phyloP scores from a whole-genome alignment of 371 early-diverging fungal species.

The Mortierella sp. region DNA sequence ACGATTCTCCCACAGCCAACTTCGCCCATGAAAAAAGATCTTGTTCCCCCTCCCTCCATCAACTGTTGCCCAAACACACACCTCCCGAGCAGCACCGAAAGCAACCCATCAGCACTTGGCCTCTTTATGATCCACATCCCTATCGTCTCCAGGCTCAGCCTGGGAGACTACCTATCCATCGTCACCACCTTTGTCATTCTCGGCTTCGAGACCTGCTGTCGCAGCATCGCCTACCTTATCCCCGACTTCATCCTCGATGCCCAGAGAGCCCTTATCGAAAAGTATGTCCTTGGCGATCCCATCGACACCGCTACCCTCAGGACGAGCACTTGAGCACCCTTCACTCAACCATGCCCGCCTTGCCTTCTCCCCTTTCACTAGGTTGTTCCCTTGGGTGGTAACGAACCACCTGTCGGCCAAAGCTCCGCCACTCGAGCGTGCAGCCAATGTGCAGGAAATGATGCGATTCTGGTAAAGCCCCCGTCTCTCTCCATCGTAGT shows the following conservation, averaged over 20 bases:
- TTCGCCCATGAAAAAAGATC: too few relatives aligned
- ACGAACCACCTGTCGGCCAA: constrained; percentile 61
- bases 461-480: constrained; percentile 73
- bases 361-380: constrained; percentile 8
- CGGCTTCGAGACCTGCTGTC: constrained; percentile 71
- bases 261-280: constrained; percentile 56
- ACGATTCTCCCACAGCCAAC: too few relatives aligned
- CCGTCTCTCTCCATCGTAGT: too few relatives aligned
- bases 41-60: too few relatives aligned
- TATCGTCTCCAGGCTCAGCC: constrained; percentile 44
- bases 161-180: constrained; percentile 64
- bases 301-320: too few relatives aligned
- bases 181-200: constrained; percentile 74
- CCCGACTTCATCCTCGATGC: constrained; percentile 64
- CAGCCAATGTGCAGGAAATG: constrained; percentile 74
- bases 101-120: not conserved
- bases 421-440: constrained; percentile 68
- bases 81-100: too few relatives aligned
- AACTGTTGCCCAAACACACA: too few relatives aligned
- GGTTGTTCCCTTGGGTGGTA: constrained; percentile 64
- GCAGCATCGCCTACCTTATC: constrained; percentile 72
- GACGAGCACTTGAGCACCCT: too few relatives aligned
- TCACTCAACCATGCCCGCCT: too few relatives aligned
- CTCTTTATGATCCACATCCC: constrained; percentile 40
- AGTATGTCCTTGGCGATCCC: constrained; percentile 31